Evolutionary conservation across 805 yeast genomes (phyloP).

Genomic region (Monosporozyma unispora): DNA sequence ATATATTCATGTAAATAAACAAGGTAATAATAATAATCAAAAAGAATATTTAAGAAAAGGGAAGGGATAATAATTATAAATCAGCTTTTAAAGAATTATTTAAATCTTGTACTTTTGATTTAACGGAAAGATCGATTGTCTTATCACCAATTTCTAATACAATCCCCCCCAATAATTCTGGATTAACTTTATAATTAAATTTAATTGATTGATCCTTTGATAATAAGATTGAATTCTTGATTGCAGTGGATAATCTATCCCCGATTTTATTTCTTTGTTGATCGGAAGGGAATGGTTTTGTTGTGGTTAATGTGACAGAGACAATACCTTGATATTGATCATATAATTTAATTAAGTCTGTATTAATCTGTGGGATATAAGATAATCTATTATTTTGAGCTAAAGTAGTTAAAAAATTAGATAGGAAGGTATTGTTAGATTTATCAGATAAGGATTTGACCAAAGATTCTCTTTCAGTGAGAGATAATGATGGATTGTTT

Average conservation of each 20-base stretch:
- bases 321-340: slow-evolving; percentile 89
- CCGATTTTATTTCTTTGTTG: slow-evolving; percentile 62
- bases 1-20: background rate
- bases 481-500: slow-evolving; percentile 74
- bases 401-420: slow-evolving; percentile 74
- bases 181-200: slow-evolving; percentile 71
- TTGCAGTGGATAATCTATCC: slow-evolving; percentile 34
- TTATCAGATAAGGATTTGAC: slow-evolving; percentile 43
- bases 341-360: slow-evolving; percentile 66
- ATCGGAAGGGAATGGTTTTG: slow-evolving; percentile 74
- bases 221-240: background rate
- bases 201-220: background rate
- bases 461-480: slow-evolving; percentile 63
- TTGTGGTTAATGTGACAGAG: slow-evolving; percentile 87
- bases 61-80: slow-evolving; percentile 39
- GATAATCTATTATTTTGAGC: slow-evolving; percentile 91
- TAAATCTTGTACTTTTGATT: slow-evolving; percentile 76
- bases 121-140: slow-evolving; percentile 87
- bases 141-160: slow-evolving; percentile 93
- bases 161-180: slow-evolving; percentile 91
- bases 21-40: background rate
- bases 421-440: slow-evolving; percentile 41
- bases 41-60: background rate
- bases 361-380: slow-evolving; percentile 53
- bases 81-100: slow-evolving; percentile 83